phyloP scores from a whole-genome alignment of 2,329 filamentous ascomycete genomes.

The Dendryphion nanum region DNA sequence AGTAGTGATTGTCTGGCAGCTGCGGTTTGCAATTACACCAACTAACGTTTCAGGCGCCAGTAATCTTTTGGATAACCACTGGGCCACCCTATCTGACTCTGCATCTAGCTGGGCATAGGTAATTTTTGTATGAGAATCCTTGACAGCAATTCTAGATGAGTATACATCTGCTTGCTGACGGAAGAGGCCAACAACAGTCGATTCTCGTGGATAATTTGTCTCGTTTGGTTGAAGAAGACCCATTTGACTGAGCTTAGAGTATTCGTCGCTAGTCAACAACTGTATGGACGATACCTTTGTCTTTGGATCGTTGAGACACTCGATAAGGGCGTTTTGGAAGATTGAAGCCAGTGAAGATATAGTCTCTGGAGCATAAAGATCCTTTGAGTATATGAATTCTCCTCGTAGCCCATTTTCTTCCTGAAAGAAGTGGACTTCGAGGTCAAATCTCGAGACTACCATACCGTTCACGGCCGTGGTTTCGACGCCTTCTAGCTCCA shows the following conservation, averaged over 20 bases:
- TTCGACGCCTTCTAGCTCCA: conserved; percentile 2
- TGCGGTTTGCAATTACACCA: conserved; percentile 39
- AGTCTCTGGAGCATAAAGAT: conserved; percentile 5
- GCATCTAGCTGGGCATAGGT: conserved; percentile 5
- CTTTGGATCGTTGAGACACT: conserved; percentile 5
- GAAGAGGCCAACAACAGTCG: conserved; percentile 5
- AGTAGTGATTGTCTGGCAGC: too few relatives aligned
- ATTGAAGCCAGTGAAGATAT: conserved; percentile 5
- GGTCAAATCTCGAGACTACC: conserved; percentile 2
- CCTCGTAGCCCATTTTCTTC: background rate
- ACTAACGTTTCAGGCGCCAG: conserved; percentile 11
- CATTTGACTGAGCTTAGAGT: background rate
- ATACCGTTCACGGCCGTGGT: background rate
- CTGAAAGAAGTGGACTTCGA: conserved; percentile 4
- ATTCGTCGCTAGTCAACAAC: conserved; percentile 1
- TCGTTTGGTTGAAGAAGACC: conserved; percentile 1
- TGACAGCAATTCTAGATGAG: conserved; percentile 6
- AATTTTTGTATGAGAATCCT: conserved; percentile 7
- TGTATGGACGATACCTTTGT: background rate
- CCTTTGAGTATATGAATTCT: background rate
- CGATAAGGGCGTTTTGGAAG: conserved; percentile 5
- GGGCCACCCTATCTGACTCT: background rate
- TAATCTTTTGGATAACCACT: background rate
- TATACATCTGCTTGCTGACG: conserved; percentile 3
- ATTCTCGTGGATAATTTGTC: conserved; percentile 3